Conservation (phyloP, 2,329 filamentous ascomycete species). For the Calonectria henricotiae region DNA sequence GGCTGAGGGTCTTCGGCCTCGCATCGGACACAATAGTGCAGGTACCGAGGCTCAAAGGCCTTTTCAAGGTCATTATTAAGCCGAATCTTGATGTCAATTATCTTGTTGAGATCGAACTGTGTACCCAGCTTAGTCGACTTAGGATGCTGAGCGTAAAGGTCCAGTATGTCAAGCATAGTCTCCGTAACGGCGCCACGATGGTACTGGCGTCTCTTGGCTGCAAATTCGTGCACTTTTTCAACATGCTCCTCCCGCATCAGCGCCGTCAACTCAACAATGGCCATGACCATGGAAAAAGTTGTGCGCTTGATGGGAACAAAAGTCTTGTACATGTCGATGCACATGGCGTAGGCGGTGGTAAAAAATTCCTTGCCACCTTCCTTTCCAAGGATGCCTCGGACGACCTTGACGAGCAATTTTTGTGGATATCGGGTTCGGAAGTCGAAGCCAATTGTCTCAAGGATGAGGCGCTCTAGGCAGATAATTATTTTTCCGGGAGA, state of each 20-base stretch:
- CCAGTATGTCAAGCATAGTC: constrained; percentile 90
- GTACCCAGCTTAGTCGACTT: constrained; percentile 82
- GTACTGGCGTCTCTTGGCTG: constrained; percentile 65
- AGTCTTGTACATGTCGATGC: constrained; percentile 92
- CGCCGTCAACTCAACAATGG: constrained; percentile 85
- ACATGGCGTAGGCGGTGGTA: constrained; percentile 83
- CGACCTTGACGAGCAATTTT: constrained; percentile 86
- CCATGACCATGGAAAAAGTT: constrained; percentile 87
- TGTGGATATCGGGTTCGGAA: constrained; percentile 93
- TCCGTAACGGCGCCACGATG: constrained; percentile 73
- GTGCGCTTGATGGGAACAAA: constrained; percentile 93
- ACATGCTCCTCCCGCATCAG: constrained; percentile 71
- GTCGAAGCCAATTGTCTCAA: constrained; percentile 94
- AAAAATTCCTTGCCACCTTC: constrained; percentile 70
- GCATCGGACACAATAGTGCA: constrained; percentile 72
- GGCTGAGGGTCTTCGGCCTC: constrained; percentile 59
- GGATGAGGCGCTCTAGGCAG: constrained; percentile 90
- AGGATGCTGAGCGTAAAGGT: constrained; percentile 91
- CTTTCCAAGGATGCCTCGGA: constrained; percentile 69
- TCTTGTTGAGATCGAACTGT: constrained; percentile 81
- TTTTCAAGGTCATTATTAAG: constrained; percentile 86
- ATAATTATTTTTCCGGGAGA: constrained; percentile 85
- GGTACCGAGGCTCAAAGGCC: constrained; percentile 75
- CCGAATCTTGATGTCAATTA: constrained; percentile 89
- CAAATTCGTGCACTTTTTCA: constrained; percentile 67